Evolutionary conservation across 306 rosid species (phyloP).

Genomic region (apple (Malus domestica)): ASM211411v1 NC_041798.1:39723001-39723500

Average conservation of each 20-base stretch:
- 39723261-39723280: constrained; percentile 56
- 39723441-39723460: neutral
- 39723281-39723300: constrained; percentile 93
- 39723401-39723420: constrained; percentile 45
- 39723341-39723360: constrained; percentile 79
- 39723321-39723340: constrained; percentile 64
- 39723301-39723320: constrained; percentile 63
- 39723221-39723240: constrained; percentile 85
- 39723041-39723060: neutral
- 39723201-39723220: constrained; percentile 59
- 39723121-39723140: constrained; percentile 81
- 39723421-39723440: neutral
- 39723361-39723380: constrained; percentile 69
- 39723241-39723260: constrained; percentile 97
- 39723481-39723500: neutral
- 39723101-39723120: constrained; percentile 66
- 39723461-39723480: neutral
- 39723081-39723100: neutral
- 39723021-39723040: neutral
- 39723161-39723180: constrained; percentile 68
- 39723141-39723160: constrained; percentile 69
- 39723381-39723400: constrained; percentile 80
- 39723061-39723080: neutral
- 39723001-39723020: constrained; percentile 92
- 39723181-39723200: constrained; percentile 79